phyloP scores from a whole-genome alignment of 805 yeast genomes.

The Pichia ethanolica region DNA sequence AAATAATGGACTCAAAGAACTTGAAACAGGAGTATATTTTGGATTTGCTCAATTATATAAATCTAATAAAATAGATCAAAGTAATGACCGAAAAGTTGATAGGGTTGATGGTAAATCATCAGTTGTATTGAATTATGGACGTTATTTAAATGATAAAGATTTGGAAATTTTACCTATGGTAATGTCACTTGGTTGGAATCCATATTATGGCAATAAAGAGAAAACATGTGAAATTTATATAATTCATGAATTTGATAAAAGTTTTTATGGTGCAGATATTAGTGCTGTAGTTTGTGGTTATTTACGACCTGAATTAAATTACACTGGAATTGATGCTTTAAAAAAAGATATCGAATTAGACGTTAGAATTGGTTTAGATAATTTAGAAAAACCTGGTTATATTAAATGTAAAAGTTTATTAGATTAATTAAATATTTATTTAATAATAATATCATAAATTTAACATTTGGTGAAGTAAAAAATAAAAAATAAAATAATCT shows the following conservation, averaged over 20 bases:
- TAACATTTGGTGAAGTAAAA: too few relatives aligned
- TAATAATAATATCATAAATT: too few relatives aligned
- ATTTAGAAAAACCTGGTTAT: constrained; percentile 39
- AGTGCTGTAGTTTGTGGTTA: constrained; percentile 74
- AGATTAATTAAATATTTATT: not conserved
- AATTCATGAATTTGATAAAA: constrained; percentile 56
- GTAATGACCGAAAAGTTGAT: constrained; percentile 1
- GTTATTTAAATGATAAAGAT: constrained; percentile 37
- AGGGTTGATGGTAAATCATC: constrained; percentile 32
- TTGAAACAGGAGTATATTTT: constrained; percentile 80
- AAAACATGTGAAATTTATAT: constrained; percentile 87
- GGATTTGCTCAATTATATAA: constrained; percentile 44
- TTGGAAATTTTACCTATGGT: constrained; percentile 72
- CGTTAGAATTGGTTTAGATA: constrained; percentile 54
- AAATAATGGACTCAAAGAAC: constrained; percentile 33
- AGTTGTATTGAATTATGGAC: constrained; percentile 60
- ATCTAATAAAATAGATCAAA: not conserved
- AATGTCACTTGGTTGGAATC: constrained; percentile 94
- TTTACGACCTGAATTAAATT: constrained; percentile 84
- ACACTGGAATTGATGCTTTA: constrained; percentile 73
- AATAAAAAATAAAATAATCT: too few relatives aligned
- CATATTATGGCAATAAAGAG: constrained; percentile 71
- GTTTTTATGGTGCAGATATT: constrained; percentile 79
- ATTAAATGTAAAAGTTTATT: constrained; percentile 21
- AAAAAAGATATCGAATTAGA: constrained; percentile 79